Conservation (phyloP, 495 filamentous ascomycete species). For the Penicillium turbatum region DNA sequence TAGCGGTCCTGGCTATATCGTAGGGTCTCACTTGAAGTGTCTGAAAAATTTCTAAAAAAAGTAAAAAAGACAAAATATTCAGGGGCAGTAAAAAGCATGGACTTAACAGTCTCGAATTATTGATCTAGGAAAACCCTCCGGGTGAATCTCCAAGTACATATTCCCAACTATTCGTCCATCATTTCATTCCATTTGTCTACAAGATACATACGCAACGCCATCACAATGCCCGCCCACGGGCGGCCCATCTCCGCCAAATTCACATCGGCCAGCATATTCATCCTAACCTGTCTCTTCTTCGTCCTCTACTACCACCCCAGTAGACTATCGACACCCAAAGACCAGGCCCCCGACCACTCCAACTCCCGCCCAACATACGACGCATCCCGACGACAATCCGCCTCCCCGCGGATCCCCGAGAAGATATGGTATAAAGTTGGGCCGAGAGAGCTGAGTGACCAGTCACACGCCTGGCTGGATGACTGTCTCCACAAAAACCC, state of each 20-base stretch:
- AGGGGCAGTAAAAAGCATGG: no score
- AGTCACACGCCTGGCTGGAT: not conserved
- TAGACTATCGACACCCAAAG: not conserved
- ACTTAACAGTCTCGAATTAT: no score
- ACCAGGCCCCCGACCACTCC: no score
- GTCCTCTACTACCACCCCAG: not conserved
- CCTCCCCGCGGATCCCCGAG: not conserved
- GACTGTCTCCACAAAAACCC: slow-evolving; percentile 5
- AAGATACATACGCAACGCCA: not conserved
- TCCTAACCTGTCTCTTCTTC: slow-evolving; percentile 1
- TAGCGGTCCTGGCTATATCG: not conserved
- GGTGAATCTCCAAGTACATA: no score
- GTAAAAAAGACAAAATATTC: no score
- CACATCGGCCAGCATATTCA: not conserved
- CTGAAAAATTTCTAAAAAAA: no score
- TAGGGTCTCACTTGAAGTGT: not conserved
- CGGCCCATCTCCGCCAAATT: not conserved
- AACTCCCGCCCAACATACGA: not conserved
- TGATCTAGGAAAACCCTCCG: no score
- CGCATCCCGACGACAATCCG: not conserved
- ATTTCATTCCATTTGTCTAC: not conserved
- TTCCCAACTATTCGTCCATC: not conserved
- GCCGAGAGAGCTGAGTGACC: not conserved
- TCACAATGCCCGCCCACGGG: not conserved
- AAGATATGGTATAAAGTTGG: slow-evolving; percentile 6